A percentile compares a stretch with the other conserved stretches of the same genome.
Evolutionary conservation across 257 asterid species (phyloP).

Genomic region (Plantago ovata): DNA sequence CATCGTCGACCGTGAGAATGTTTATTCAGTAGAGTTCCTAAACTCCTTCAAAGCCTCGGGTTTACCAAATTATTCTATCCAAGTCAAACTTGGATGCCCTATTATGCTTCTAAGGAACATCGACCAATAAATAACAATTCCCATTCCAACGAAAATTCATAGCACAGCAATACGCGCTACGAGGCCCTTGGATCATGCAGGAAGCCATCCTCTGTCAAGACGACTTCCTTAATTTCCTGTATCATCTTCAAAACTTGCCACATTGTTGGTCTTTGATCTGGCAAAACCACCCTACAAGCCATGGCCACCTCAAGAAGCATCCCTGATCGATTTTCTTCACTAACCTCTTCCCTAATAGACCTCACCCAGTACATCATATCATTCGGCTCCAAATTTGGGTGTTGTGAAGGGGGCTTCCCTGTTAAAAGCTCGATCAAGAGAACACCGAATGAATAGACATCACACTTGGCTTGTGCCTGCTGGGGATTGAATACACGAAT

Average conservation of each 20-base stretch:
- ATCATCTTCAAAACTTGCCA: slow-evolving; percentile 95
- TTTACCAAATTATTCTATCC: too few species aligned
- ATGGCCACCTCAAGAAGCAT: slow-evolving; percentile 85
- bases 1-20: too few species aligned
- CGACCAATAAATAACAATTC: too few species aligned
- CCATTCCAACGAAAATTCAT: background rate
- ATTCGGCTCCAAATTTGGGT: slow-evolving; percentile 36
- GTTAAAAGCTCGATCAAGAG: slow-evolving; percentile 74
- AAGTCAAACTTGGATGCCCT: too few species aligned
- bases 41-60: too few species aligned
- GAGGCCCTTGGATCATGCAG: slow-evolving; percentile 22
- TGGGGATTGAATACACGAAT: slow-evolving; percentile 28
- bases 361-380: slow-evolving; percentile 72
- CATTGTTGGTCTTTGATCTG: slow-evolving; percentile 88
- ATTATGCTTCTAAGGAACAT: too few species aligned
- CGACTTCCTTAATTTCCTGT: slow-evolving; percentile 79
- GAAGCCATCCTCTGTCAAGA: slow-evolving; percentile 51
- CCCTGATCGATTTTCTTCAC: slow-evolving; percentile 42
- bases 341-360: slow-evolving; percentile 53
- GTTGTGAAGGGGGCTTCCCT: slow-evolving; percentile 62
- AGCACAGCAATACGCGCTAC: slow-evolving; percentile 13
- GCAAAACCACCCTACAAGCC: slow-evolving; percentile 54
- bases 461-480: slow-evolving; percentile 58
- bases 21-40: too few species aligned
- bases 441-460: slow-evolving; percentile 78